Evolutionary conservation across 805 yeast species (phyloP).

Genomic region (Lachancea waltii): DNA sequence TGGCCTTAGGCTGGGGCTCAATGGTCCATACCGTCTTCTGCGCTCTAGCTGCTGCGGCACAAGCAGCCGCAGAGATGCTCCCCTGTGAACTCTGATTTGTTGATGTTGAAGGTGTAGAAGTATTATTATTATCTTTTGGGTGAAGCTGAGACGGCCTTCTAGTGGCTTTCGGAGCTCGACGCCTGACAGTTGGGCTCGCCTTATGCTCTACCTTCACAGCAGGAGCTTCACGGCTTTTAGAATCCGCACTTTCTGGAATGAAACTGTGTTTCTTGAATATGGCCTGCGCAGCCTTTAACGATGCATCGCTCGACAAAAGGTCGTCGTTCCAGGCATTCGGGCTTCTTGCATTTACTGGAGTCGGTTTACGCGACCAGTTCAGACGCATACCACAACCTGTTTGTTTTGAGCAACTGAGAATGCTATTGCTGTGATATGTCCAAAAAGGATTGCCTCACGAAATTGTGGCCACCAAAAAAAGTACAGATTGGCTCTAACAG

Average conservation of each 20-base stretch:
- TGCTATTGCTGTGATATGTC: neutral
- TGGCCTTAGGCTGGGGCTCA: constrained; percentile 4
- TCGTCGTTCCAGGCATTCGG: constrained; percentile 8
- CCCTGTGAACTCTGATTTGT: neutral
- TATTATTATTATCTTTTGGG: too few species aligned
- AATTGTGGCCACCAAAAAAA: neutral
- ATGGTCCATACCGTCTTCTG: constrained; percentile 3
- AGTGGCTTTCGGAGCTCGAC: neutral
- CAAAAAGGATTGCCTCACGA: neutral
- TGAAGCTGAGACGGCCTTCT: too few species aligned
- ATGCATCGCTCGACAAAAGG: constrained; percentile 11
- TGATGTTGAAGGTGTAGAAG: too few species aligned
- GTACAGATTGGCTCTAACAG: neutral
- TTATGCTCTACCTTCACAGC: neutral
- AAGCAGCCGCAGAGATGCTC: neutral
- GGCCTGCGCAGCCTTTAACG: constrained; percentile 28
- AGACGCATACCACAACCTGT: constrained; percentile 6
- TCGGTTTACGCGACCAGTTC: constrained; percentile 3
- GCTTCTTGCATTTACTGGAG: constrained; percentile 1
- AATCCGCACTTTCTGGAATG: neutral
- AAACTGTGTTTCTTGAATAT: constrained; percentile 23
- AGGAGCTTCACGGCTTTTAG: neutral
- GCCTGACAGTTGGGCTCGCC: neutral
- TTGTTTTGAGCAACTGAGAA: neutral
- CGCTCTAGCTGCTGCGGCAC: constrained; percentile 5